These are phyloP conservation scores for Candida montana DNA, from an alignment of 805 yeast species.

Conservation along the genomic window DNA sequence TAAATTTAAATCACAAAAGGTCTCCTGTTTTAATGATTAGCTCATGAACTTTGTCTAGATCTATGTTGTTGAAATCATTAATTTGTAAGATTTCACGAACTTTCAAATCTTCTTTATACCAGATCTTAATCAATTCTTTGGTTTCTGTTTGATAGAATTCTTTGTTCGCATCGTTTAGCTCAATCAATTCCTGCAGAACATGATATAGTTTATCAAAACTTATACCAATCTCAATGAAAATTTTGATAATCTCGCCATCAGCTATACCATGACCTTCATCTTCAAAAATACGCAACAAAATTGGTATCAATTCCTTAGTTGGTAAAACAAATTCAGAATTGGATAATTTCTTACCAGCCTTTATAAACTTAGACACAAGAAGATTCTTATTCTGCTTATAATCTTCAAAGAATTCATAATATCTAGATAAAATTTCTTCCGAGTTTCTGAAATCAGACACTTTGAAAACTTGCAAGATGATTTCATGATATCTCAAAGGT, in stretches of 20 bases:
- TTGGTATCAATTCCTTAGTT: constrained; percentile 59
- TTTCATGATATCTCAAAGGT: constrained; percentile 80
- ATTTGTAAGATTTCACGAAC: constrained; percentile 42
- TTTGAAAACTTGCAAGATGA: constrained; percentile 73
- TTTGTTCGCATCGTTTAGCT: constrained; percentile 48
- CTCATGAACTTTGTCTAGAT: constrained; percentile 10
- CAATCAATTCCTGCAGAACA: constrained; percentile 56
- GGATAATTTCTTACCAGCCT: constrained; percentile 58
- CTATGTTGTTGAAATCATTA: constrained; percentile 35
- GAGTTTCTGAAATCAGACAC: constrained; percentile 80
- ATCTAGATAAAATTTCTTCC: constrained; percentile 75
- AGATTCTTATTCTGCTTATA: constrained; percentile 17
- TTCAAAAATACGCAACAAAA: constrained; percentile 51
- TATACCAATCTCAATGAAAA: constrained; percentile 60
- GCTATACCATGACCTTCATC: constrained; percentile 32
- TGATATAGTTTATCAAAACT: constrained; percentile 61
- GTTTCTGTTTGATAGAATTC: constrained; percentile 52
- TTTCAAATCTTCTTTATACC: constrained; percentile 64
- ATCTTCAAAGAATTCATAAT: constrained; percentile 63
- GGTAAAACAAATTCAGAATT: constrained; percentile 80
- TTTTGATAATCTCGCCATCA: constrained; percentile 53
- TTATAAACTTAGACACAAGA: constrained; percentile 24
- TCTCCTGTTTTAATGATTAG: constrained; percentile 10
- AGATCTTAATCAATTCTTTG: constrained; percentile 54
- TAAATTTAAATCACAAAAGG: constrained; percentile 4